Base-by-base conservation (phyloP, 2,329 filamentous ascomycete genomes). In the Calonectria pauciramosa region DNA sequence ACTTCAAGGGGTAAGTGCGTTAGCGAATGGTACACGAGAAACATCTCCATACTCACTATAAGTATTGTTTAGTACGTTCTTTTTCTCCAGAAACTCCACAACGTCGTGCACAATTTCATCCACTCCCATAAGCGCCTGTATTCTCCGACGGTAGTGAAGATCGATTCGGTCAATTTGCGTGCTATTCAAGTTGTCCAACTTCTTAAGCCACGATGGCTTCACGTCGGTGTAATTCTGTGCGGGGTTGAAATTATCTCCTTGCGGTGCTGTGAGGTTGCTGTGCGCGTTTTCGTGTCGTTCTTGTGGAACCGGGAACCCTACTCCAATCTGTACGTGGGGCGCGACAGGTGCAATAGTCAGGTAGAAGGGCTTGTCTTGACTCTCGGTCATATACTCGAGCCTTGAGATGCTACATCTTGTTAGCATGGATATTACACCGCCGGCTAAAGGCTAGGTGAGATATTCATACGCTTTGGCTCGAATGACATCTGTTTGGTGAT, bases 161-260 rank as follows among this genome's bases (percentile, higher is more conserved):
- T 86, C 28, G 30, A 71, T 71, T 14, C 69, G 69, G 11, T 41
- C 60, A 56, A 71, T 71, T 30, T 71, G 69, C 3, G 69, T 66
- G 14, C 38, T 23, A 30, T 64, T 71, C 38, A 71, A 47, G 1
- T 83, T 52, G 83, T 82, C 72, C 82, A 83, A 2, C 77, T 82
- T 16, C 9, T 71, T 71, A 11, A 71, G 60, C 69, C 69, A 71
- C 3, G 69, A 71, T n/a, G 69, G 69, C 8, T 71, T 71, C 36
- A 30, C 20, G 49, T 71, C 36, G 14, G 60, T 71, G 10, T 34
- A 66, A 4, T 49, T 49, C 49, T 71, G 69, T 8, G 44, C 36
- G 0, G 93, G 92, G 80, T 94, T 94, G 84, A 94, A 94, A 78
- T 92, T 90, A 0, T 86, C 84, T 1, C 88, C 91, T 28, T 93